phyloP scores from a whole-genome alignment of 2,329 filamentous ascomycete genomes.

The Botryotinia convoluta region DNA sequence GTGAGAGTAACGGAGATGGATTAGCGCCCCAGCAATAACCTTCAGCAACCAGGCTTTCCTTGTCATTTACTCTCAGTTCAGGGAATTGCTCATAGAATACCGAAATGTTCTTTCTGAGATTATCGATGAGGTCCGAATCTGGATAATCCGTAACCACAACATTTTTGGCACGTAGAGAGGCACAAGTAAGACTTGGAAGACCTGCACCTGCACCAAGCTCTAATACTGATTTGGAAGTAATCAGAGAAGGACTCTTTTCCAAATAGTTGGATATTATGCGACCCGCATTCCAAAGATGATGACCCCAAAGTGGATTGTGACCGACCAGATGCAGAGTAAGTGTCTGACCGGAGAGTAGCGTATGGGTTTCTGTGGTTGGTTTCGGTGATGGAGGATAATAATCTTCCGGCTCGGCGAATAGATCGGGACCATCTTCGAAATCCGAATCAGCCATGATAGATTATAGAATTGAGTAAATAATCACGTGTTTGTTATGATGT shows the following conservation, averaged over 20 bases:
- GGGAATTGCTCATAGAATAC: conserved; percentile 19
- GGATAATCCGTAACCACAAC: conserved; percentile 88
- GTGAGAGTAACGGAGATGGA: conserved; percentile 54
- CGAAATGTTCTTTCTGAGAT: conserved; percentile 73
- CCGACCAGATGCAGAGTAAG: conserved; percentile 74
- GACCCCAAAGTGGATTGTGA: conserved; percentile 84
- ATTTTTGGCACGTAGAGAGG: conserved; percentile 65
- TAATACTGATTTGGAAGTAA: conserved; percentile 69
- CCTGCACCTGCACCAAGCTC: conserved; percentile 89
- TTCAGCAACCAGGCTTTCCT: conserved; percentile 51
- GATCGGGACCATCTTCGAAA: conserved; percentile 38
- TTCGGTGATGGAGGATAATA: conserved; percentile 77
- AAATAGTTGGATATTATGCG: conserved; percentile 76
- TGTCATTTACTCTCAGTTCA: conserved; percentile 7
- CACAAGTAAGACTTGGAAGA: conserved; percentile 75
- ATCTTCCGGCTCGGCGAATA: conserved; percentile 79
- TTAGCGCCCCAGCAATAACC: conserved; percentile 85
- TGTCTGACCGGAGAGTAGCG: conserved; percentile 57
- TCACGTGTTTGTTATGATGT: conserved; percentile 24
- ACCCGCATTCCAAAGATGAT: conserved; percentile 88
- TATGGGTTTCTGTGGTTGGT: conserved; percentile 70
- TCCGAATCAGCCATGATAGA: conserved; percentile 23
- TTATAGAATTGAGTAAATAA: conserved; percentile 12
- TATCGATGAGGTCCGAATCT: conserved; percentile 77
- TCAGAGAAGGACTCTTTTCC: conserved; percentile 62